These are phyloP conservation scores for Alternaria burnsii DNA, from an alignment of 2,329 filamentous ascomycete genomes.

Conservation along the genomic window DNA sequence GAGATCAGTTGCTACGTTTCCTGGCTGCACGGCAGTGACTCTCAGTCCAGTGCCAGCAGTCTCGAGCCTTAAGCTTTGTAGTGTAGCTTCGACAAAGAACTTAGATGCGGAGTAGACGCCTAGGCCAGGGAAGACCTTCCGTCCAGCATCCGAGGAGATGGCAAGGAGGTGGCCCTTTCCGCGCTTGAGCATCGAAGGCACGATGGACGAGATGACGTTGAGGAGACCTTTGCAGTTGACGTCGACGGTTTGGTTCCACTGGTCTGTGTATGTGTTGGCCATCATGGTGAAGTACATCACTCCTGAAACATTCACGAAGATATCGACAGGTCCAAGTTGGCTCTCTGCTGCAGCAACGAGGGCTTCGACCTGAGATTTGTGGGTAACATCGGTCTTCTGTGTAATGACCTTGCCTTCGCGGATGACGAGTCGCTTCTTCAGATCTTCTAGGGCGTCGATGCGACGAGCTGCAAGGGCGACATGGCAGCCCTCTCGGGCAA, in stretches of 20 bases:
- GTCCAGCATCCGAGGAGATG: slow-evolving; percentile 82
- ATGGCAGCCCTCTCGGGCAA: slow-evolving; percentile 75
- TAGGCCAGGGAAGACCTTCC: slow-evolving; percentile 82
- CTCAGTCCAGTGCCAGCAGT: slow-evolving; percentile 76
- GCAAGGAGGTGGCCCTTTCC: slow-evolving; percentile 77
- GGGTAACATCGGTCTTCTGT: slow-evolving; percentile 76
- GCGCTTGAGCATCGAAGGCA: slow-evolving; percentile 76
- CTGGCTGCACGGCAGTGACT: slow-evolving; percentile 79
- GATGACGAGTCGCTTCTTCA: slow-evolving; percentile 68
- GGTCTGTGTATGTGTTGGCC: slow-evolving; percentile 75
- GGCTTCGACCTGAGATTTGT: slow-evolving; percentile 69
- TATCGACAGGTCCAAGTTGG: slow-evolving; percentile 76
- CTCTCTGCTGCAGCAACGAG: slow-evolving; percentile 68
- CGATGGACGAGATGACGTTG: slow-evolving; percentile 73
- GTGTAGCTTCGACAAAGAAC: slow-evolving; percentile 83
- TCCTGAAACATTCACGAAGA: slow-evolving; percentile 80
- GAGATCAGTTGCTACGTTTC: slow-evolving; percentile 77
- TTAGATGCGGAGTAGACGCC: slow-evolving; percentile 85
- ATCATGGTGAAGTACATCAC: slow-evolving; percentile 94
- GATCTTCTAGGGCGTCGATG: slow-evolving; percentile 70
- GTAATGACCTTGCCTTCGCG: slow-evolving; percentile 72
- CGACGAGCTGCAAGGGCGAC: slow-evolving; percentile 77
- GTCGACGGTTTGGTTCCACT: slow-evolving; percentile 84
- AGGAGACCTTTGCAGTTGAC: slow-evolving; percentile 87
- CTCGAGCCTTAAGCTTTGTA: slow-evolving; percentile 78